Evolutionary conservation across 1,284 basidiomycete species (phyloP).

Genomic region (Ganoderma meredithae): DNA sequence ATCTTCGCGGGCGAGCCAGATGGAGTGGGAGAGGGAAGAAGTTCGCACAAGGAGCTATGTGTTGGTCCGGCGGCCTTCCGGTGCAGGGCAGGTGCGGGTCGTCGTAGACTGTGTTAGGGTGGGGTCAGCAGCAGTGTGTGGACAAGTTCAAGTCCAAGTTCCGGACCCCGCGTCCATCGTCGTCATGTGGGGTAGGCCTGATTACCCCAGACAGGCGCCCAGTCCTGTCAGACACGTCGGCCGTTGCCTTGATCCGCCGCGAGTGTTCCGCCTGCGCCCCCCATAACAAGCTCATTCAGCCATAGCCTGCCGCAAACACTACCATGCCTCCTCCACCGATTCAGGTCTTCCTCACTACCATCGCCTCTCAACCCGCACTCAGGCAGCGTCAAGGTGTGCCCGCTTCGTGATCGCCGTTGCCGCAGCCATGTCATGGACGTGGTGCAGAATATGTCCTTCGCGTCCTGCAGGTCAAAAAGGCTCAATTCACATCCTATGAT

Average conservation of each 20-base stretch:
- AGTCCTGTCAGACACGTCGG: conserved; percentile 12
- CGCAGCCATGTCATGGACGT: neutral
- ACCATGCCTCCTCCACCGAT: conserved; percentile 80
- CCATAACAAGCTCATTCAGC: too few species aligned
- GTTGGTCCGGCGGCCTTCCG: conserved; percentile 17
- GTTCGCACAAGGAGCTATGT: conserved; percentile 10
- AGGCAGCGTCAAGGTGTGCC: conserved; percentile 67
- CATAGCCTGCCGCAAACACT: neutral
- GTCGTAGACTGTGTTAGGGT: neutral
- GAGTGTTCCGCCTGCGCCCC: too few species aligned
- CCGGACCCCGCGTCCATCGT: conserved; percentile 11
- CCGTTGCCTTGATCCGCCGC: conserved; percentile 24
- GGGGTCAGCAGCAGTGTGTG: neutral
- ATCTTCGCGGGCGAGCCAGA: neutral
- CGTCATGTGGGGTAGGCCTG: conserved; percentile 25
- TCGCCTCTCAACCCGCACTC: conserved; percentile 78
- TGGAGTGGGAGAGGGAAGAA: conserved; percentile 1
- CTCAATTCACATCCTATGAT: conserved; percentile 80
- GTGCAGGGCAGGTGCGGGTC: neutral
- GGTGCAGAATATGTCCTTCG: conserved; percentile 73
- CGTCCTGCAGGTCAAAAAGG: conserved; percentile 83
- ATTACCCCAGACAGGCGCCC: conserved; percentile 19
- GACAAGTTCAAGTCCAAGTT: conserved; percentile 18
- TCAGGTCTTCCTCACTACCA: conserved; percentile 84
- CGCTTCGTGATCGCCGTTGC: neutral